A percentile compares a stretch with the other conserved stretches of the same genome.
Evolutionary conservation across 164 flowering plant genomes (phyloP).

Genomic region (Warburgia ugandensis): DNA sequence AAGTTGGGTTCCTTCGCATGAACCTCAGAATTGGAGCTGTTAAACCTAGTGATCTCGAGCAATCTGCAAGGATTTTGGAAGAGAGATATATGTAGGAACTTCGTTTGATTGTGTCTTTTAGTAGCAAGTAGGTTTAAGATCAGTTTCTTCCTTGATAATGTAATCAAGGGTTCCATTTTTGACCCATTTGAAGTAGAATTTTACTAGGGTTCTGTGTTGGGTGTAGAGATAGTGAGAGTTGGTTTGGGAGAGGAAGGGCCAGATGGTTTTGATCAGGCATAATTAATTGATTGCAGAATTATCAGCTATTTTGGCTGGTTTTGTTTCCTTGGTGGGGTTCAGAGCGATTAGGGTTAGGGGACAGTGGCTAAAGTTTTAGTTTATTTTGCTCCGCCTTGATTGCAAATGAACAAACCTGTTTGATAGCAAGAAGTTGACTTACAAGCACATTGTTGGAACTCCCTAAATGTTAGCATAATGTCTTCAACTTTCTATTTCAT

Average conservation of each 20-base stretch:
- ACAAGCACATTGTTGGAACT: too few species aligned
- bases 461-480: too few species aligned
- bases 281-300: too few species aligned
- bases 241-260: neutral
- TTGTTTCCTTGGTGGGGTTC: too few species aligned
- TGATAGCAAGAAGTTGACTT: too few species aligned
- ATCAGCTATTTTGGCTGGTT: too few species aligned
- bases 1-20: conserved; percentile 76
- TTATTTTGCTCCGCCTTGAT: too few species aligned
- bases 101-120: conserved; percentile 82
- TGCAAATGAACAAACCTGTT: too few species aligned
- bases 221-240: neutral
- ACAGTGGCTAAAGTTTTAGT: too few species aligned
- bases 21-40: conserved; percentile 93
- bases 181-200: conserved; percentile 88
- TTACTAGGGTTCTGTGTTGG: conserved; percentile 20
- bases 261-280: too few species aligned
- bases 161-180: conserved; percentile 74
- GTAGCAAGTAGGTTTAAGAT: conserved; percentile 88
- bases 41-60: conserved; percentile 82
- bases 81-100: conserved; percentile 67
- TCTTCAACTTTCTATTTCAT: too few species aligned
- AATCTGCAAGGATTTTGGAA: conserved; percentile 45
- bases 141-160: conserved; percentile 81
- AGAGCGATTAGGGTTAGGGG: too few species aligned